Percentiles rank a stretch among this genome's conserved stretches.
These are phyloP conservation scores for Backusella tuberculispora DNA, from an alignment of 192 early-diverging fungal genomes.

Conservation along the genomic window DNA sequence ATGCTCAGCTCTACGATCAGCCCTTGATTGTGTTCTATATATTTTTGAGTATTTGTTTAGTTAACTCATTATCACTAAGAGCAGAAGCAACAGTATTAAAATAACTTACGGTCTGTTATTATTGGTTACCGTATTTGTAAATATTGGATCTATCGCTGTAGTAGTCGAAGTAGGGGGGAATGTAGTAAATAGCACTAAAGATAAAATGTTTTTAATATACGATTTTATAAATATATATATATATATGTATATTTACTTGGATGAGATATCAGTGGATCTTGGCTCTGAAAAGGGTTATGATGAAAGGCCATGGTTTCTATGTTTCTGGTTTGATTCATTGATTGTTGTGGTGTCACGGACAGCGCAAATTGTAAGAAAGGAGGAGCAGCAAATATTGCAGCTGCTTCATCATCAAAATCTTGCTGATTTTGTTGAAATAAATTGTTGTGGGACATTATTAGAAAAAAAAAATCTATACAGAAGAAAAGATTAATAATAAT, in stretches of 20 bases:
- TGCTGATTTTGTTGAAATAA: not conserved
- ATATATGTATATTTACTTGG: slow-evolving; percentile 1
- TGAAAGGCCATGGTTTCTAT: not conserved
- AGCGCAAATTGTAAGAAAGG: not conserved
- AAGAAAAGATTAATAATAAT: not conserved
- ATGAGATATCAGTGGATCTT: slow-evolving; percentile 9
- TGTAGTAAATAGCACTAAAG: not conserved
- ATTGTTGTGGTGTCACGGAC: not conserved
- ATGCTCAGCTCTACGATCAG: slow-evolving; percentile 65
- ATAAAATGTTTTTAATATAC: not conserved
- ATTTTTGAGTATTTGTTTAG: not conserved
- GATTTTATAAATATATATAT: not conserved
- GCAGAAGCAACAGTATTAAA: no score
- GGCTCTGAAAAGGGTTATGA: not conserved
- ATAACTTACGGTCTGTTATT: slow-evolving; percentile 5
- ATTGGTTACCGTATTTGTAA: not conserved
- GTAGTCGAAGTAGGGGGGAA: not conserved
- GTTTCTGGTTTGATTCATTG: not conserved
- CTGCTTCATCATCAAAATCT: not conserved
- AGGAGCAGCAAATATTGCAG: not conserved
- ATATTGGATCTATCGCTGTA: not conserved
- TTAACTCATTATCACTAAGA: no score
- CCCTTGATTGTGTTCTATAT: slow-evolving; percentile 17
- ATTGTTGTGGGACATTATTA: slow-evolving; percentile 11
- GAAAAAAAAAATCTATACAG: not conserved